Conservation (phyloP, 2,329 filamentous ascomycete genomes). For the Torrubiellomyces zombiae region DNA sequence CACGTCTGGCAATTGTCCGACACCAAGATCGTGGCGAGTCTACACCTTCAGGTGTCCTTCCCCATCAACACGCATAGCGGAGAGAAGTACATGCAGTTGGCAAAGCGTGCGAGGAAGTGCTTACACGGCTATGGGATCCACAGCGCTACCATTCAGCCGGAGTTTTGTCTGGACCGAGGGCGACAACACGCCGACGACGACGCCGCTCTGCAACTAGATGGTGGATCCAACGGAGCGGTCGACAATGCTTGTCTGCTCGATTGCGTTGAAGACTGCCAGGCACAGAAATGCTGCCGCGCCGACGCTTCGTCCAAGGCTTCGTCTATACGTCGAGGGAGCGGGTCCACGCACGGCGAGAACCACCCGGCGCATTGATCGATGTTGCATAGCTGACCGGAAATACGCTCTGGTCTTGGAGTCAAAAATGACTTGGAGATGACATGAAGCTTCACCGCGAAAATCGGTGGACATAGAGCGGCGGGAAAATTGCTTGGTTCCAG, state of each 20-base stretch:
- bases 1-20: conserved; percentile 97
- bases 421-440: too few species aligned
- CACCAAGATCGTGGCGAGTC: conserved; percentile 79
- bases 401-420: too few species aligned
- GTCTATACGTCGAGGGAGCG: conserved; percentile 18
- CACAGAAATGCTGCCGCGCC: conserved; percentile 14
- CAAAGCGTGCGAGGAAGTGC: conserved; percentile 66
- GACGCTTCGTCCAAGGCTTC: conserved; percentile 17
- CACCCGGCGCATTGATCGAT: too few species aligned
- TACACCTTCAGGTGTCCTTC: conserved; percentile 86
- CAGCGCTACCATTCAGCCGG: conserved; percentile 91
- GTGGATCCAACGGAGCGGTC: conserved; percentile 11
- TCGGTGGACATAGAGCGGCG: too few species aligned
- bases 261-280: conserved; percentile 20
- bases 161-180: conserved; percentile 47
- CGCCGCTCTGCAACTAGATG: conserved; percentile 19
- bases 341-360: conserved; percentile 15
- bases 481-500: too few species aligned
- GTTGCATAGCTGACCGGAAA: too few species aligned
- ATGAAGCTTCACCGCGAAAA: too few species aligned
- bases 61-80: conserved; percentile 69
- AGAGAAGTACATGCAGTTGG: conserved; percentile 78
- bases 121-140: conserved; percentile 94
- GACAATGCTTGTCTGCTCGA: conserved; percentile 31
- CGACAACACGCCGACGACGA: conserved; percentile 23